phyloP scores from a whole-genome alignment of 768 basidiomycete species.

The Mycena crocata region DNA sequence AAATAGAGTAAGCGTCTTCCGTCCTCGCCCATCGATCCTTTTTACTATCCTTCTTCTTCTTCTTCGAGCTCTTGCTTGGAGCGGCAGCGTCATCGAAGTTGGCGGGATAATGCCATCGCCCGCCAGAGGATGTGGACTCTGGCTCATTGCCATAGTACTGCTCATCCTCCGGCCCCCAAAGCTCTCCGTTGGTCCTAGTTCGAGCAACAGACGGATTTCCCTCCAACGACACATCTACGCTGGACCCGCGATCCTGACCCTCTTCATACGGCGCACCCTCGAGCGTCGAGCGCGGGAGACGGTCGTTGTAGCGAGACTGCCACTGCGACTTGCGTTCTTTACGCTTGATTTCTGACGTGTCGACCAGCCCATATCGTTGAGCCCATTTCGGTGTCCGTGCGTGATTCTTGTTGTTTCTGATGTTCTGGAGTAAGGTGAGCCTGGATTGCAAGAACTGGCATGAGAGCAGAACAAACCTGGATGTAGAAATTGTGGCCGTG shows the following conservation, averaged over 20 bases:
- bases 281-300: constrained; percentile 74
- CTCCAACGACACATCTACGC: constrained; percentile 51
- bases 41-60: constrained; percentile 81
- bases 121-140: constrained; percentile 53
- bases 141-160: constrained; percentile 70
- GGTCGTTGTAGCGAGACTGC: constrained; percentile 88
- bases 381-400: constrained; percentile 97
- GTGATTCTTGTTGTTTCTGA: constrained; percentile 95
- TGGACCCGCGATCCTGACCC: constrained; percentile 73
- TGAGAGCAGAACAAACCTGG: constrained; percentile 59
- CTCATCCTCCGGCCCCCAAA: constrained; percentile 85
- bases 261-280: constrained; percentile 82
- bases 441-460: not conserved
- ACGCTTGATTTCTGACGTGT: constrained; percentile 81
- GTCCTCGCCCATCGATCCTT: constrained; percentile 91
- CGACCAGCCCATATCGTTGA: constrained; percentile 88
- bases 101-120: constrained; percentile 88
- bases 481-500: constrained; percentile 96
- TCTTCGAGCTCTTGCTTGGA: constrained; percentile 52
- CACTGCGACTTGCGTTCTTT: constrained; percentile 87
- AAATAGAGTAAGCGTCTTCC: constrained; percentile 82
- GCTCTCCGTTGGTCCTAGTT: constrained; percentile 60
- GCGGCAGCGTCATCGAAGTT: constrained; percentile 78
- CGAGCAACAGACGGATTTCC: constrained; percentile 45
- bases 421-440: constrained; percentile 68